Evolutionary conservation across 352 stramenopile genomes (phyloP), one percentile per base, ranked within the genome.

Genomic region (Phytopythium aichiense): DNA sequence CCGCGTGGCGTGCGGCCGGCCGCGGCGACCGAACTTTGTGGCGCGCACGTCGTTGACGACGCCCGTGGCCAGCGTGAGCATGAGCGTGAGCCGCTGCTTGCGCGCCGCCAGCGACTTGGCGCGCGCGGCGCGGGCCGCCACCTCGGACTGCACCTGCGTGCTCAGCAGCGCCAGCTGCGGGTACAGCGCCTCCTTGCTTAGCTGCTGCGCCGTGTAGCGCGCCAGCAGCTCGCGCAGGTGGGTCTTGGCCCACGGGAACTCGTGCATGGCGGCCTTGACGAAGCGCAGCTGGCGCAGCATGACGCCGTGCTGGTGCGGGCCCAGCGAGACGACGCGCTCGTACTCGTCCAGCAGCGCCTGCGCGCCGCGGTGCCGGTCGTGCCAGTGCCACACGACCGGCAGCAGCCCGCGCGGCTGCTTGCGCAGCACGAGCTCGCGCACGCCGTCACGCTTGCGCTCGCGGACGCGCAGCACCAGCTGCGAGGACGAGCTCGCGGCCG

Each of bases 241-340:
- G 6, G 79, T 67, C 64, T 94, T 94, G 1, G 82, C 84, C 84
- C 84, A 94, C 38, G 84, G 82, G n/a, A 92, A 68, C 23, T 94
- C 79, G 56, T 92, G 79, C 84, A 92, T 94, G 50, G 89, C 81
- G 9, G 73, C 78, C 67, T 91, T 92, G 43, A 94, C 76, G 65
- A 88, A 94, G n/a, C 84, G 82, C 23, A 94, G 60, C 52, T 94
- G 84, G 3, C 74, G 69, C n/a, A 94, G 48, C 84, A 94, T 94
- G 52, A 94, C 74, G 7, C 77, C 74, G 50, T 94, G 84, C 62
- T 94, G 84, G 9, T 88, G 74, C 40, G 84, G 82, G 0, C 84
- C 84, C 33, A 94, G 72, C 50, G 77, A 60, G 40, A 90, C 82
- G 57, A 79, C 73, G 22, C 54, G 35, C 23, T 38, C 38, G 54